Percentiles rank a stretch among this genome's conserved stretches.
phyloP scores from a whole-genome alignment of 768 basidiomycete species.

The Russula ochroleuca region DNA sequence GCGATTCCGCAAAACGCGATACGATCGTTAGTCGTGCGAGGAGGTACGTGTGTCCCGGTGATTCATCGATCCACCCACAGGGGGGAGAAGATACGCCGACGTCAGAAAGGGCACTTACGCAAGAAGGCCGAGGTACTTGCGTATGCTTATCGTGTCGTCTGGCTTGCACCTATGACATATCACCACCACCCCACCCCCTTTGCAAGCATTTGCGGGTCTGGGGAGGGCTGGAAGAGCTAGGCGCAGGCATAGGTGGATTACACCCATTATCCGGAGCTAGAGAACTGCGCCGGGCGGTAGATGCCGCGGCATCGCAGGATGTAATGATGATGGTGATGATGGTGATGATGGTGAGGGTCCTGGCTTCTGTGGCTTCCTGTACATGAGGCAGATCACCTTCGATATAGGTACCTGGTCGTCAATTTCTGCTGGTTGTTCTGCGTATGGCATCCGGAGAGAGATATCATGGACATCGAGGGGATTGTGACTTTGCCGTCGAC shows the following conservation, averaged over 20 bases:
- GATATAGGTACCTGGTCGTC: slow-evolving; percentile 16
- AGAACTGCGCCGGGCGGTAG: neutral
- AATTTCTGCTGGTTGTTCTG: slow-evolving; percentile 10
- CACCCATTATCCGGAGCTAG: slow-evolving; percentile 8
- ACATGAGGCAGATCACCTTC: slow-evolving; percentile 21
- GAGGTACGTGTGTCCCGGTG: slow-evolving; percentile 6
- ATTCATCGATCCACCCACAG: neutral
- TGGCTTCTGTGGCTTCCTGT: slow-evolving; percentile 19
- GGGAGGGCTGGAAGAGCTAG: neutral
- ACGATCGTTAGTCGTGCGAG: neutral
- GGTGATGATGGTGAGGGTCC: slow-evolving; percentile 1
- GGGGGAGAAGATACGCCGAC: slow-evolving; percentile 6
- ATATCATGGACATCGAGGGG: slow-evolving; percentile 2
- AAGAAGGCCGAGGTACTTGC: slow-evolving; percentile 8
- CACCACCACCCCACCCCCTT: neutral
- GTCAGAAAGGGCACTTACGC: neutral
- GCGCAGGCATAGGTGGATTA: slow-evolving; percentile 1
- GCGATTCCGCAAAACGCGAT: neutral
- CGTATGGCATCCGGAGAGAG: slow-evolving; percentile 17
- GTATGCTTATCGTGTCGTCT: slow-evolving; percentile 1
- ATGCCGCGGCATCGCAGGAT: slow-evolving; percentile 13
- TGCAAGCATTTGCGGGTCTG: neutral
- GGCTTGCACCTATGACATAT: slow-evolving; percentile 12
- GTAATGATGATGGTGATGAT: slow-evolving; percentile 2
- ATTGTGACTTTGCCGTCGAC: neutral